Conservation (phyloP, 2,329 filamentous ascomycete genomes). For the Paecilomyces dactylethromorphus region DNA sequence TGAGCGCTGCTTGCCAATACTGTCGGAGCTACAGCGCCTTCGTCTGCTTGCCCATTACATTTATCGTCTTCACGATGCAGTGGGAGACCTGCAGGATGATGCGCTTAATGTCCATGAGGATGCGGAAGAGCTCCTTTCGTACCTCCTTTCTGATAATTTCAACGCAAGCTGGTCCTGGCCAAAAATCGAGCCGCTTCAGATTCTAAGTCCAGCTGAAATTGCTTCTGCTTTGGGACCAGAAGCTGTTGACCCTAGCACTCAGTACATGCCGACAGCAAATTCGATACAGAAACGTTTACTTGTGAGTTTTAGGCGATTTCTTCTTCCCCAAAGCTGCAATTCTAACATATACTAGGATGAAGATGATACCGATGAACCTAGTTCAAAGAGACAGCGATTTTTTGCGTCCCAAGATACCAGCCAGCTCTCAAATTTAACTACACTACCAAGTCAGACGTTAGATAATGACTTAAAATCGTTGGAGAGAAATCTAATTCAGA, state of each 20-base stretch:
- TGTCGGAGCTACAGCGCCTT: slow-evolving; percentile 26
- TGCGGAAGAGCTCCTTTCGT: slow-evolving; percentile 29
- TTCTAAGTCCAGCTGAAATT: slow-evolving; percentile 22
- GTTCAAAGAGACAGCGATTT: slow-evolving; percentile 33
- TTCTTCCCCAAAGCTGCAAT: background rate
- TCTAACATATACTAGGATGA: slow-evolving; percentile 10
- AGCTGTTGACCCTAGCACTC: background rate
- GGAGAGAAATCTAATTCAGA: slow-evolving; percentile 23
- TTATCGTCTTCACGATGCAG: slow-evolving; percentile 23
- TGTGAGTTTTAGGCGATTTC: slow-evolving; percentile 15
- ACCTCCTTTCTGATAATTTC: slow-evolving; percentile 29
- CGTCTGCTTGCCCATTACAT: slow-evolving; percentile 28
- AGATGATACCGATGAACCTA: slow-evolving; percentile 21
- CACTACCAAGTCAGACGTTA: slow-evolving; percentile 23
- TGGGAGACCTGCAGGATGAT: slow-evolving; percentile 37
- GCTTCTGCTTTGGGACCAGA: slow-evolving; percentile 9
- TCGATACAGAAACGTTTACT: slow-evolving; percentile 23
- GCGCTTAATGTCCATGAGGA: slow-evolving; percentile 34
- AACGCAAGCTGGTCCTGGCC: slow-evolving; percentile 31
- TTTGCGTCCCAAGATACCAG: slow-evolving; percentile 28
- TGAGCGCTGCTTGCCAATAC: slow-evolving; percentile 34
- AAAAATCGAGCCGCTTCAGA: slow-evolving; percentile 29
- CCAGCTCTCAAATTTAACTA: slow-evolving; percentile 29
- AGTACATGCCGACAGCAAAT: background rate
- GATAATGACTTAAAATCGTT: slow-evolving; percentile 19